A percentile compares a stretch with the other conserved stretches of the same genome.
These are phyloP conservation scores for Alternaria brassicicola DNA, from an alignment of 2,329 filamentous ascomycete genomes.

Conservation along the genomic window DNA sequence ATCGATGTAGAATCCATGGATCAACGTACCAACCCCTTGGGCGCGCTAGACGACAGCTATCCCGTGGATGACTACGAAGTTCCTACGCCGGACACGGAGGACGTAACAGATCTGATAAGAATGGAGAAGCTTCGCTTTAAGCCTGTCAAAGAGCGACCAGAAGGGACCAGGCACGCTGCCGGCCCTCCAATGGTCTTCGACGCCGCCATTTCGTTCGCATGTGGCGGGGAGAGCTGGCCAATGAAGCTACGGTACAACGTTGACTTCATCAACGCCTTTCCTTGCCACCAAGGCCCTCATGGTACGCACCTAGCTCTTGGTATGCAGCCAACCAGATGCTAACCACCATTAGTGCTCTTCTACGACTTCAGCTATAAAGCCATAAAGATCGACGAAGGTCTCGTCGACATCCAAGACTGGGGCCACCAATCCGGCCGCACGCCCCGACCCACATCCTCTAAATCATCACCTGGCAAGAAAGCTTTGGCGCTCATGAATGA, in stretches of 20 bases:
- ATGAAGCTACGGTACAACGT: constrained; percentile 50
- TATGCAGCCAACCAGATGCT: constrained; percentile 6
- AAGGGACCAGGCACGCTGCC: constrained; percentile 29
- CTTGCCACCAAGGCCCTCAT: constrained; percentile 51
- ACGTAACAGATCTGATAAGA: constrained; percentile 68
- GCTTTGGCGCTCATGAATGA: constrained; percentile 34
- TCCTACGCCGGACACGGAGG: constrained; percentile 62
- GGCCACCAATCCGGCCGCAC: constrained; percentile 49
- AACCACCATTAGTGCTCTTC: constrained; percentile 61
- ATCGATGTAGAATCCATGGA: constrained; percentile 70
- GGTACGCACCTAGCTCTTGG: constrained; percentile 26
- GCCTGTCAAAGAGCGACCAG: constrained; percentile 49
- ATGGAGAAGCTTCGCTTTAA: constrained; percentile 71
- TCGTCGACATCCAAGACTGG: constrained; percentile 72
- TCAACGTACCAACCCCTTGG: constrained; percentile 71
- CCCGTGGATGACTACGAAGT: constrained; percentile 72
- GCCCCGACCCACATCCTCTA: constrained; percentile 38
- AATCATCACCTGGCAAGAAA: constrained; percentile 42
- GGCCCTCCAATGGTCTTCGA: constrained; percentile 47
- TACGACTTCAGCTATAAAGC: constrained; percentile 70
- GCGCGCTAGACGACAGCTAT: constrained; percentile 65
- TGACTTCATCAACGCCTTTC: constrained; percentile 51
- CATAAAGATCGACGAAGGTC: constrained; percentile 65
- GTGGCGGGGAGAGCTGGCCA: constrained; percentile 48
- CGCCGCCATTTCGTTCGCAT: constrained; percentile 50